Conservation (phyloP, 2,329 filamentous ascomycete species). For the Cladosporium austrohemisphaericum region DNA sequence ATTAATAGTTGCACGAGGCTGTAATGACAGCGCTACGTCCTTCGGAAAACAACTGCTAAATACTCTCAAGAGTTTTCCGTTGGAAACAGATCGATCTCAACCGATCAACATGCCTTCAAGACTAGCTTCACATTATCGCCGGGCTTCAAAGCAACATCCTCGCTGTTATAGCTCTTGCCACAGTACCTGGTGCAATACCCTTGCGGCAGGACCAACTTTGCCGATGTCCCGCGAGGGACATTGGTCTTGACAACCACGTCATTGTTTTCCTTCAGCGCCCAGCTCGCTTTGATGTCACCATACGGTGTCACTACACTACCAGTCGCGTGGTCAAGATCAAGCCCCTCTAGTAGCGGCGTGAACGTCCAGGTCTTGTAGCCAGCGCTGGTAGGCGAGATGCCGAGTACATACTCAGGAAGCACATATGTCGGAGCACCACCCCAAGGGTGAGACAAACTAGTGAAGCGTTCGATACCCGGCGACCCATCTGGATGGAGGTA, state of each 20-base stretch:
- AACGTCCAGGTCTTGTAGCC: constrained; percentile 31
- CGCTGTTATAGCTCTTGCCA: neutral
- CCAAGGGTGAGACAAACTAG: constrained; percentile 45
- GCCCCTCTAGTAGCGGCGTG: constrained; percentile 25
- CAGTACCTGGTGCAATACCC: constrained; percentile 4
- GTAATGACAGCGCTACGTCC: no score
- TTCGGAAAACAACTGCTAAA: no score
- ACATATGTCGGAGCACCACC: constrained; percentile 46
- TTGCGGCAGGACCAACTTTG: constrained; percentile 1
- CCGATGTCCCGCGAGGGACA: constrained; percentile 1
- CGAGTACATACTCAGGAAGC: constrained; percentile 37
- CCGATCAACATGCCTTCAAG: neutral
- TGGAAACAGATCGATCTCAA: no score
- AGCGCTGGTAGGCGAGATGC: constrained; percentile 25
- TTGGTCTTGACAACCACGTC: neutral
- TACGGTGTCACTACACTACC: constrained; percentile 29
- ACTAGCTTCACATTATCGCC: neutral
- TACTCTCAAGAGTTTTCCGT: no score
- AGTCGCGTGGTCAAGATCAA: constrained; percentile 29
- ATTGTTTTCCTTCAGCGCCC: constrained; percentile 20
- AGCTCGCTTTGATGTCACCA: constrained; percentile 24
- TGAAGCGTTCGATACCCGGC: constrained; percentile 43
- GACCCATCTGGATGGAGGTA: constrained; percentile 39
- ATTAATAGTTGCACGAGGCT: no score
- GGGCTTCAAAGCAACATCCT: neutral